phyloP scores from a whole-genome alignment of 1,284 basidiomycete species.

The Cryptococcus sp. region DNA sequence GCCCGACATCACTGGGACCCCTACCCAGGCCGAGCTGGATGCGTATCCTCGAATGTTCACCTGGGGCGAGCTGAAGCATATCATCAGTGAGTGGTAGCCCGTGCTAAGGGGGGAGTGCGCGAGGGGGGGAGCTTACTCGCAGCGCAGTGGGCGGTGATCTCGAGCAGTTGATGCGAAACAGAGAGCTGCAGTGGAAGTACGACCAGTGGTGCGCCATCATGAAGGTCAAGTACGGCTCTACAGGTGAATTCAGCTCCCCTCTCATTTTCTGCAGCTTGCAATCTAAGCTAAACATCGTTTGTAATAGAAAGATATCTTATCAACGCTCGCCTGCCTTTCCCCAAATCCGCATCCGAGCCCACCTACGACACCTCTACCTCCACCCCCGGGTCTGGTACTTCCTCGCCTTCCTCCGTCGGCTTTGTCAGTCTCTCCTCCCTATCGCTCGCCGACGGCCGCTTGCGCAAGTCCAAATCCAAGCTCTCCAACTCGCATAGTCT shows the following conservation, averaged over 20 bases:
- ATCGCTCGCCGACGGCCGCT: slow-evolving; percentile 16
- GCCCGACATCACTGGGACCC: slow-evolving; percentile 30
- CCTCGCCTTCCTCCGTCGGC: slow-evolving; percentile 27
- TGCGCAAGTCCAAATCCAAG: slow-evolving; percentile 7
- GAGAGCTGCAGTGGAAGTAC: slow-evolving; percentile 42
- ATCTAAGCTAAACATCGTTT: not conserved
- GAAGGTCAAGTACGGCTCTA: slow-evolving; percentile 36
- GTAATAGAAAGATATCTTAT: slow-evolving; percentile 42
- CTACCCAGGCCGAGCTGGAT: slow-evolving; percentile 44
- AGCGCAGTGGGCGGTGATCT: slow-evolving; percentile 23
- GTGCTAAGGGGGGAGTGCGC: not conserved
- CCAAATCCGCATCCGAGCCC: not conserved
- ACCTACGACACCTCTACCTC: not conserved
- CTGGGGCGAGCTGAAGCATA: slow-evolving; percentile 47
- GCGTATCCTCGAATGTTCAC: slow-evolving; percentile 44
- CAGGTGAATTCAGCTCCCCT: slow-evolving; percentile 28
- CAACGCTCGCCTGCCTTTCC: slow-evolving; percentile 35
- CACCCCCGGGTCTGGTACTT: slow-evolving; percentile 16
- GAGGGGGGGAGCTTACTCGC: not conserved
- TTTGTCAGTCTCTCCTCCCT: slow-evolving; percentile 28
- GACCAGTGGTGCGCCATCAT: slow-evolving; percentile 40
- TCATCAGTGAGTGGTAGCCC: slow-evolving; percentile 28
- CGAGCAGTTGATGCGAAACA: slow-evolving; percentile 39
- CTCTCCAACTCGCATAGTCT: not conserved
- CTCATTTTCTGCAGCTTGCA: not conserved